Base-by-base conservation (phyloP, 2,329 filamentous ascomycete species). In the Diaporthe sp. region DNA sequence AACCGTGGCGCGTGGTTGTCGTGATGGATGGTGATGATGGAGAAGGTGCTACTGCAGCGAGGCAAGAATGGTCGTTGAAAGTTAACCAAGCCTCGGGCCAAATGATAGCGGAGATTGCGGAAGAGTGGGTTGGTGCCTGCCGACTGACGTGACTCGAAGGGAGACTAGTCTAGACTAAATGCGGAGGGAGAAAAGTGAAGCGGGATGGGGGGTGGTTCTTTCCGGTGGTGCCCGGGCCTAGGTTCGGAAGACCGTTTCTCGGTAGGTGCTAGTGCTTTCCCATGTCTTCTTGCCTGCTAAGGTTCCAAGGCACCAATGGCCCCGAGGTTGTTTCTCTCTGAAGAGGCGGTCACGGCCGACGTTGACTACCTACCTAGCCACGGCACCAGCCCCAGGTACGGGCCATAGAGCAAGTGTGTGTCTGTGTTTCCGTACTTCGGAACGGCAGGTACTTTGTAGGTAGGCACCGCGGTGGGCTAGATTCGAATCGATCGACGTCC, bases 21-120 rank as follows among this genome's bases (percentile, higher is more conserved):
- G 47, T 52, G 30, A 28, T 52, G 33, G 45, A 52, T 28, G 64
- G 30, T 12, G 33, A 40, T 25, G 33, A 40, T 22, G 47, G n/a
- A 54, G n/a, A 35, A 19, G 45, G 5, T 54, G 47, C 33, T 38
- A 15, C 25, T 28, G 25, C 7, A 22, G 47, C 28, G n/a, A 54
- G 64, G 22, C 13, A 68, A n/a, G 45, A 54, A 13, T 54, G 35
- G 25, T 64, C 47, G 70, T 72, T 52, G 45, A 64, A 55, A 25
- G 45, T 45, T 38, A n/a, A 3, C 22, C 3, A 45, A 35, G 52
- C 52, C 45, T 52, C 67, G 50, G 67, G 38, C 50, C 40, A 61
- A 22, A 67, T 4, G 57, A 72, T 45, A 72, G 42, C 33, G 57
- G 45, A 42, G 70, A 72, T 64, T 72, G 55, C 57, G 57, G 47